Evolutionary conservation across 2,329 filamentous ascomycete genomes (phyloP).

Genomic region (Coniochaeta hoffmannii): DNA sequence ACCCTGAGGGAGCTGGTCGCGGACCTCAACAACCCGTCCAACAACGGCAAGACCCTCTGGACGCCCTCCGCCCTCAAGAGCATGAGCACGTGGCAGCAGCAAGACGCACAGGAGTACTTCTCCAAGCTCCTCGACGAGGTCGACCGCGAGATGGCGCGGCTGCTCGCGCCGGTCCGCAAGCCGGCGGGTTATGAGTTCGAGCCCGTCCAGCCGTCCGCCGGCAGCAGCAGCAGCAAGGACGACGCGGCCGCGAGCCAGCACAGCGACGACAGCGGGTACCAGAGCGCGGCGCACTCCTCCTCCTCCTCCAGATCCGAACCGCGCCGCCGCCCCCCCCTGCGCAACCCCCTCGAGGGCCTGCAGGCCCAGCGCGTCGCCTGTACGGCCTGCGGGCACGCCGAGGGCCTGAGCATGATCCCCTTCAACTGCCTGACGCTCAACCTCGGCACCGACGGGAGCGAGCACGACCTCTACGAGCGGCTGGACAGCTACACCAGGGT

Average conservation of each 20-base stretch:
- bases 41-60: slow-evolving; percentile 74
- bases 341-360: slow-evolving; percentile 81
- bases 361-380: slow-evolving; percentile 86
- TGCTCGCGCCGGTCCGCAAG: slow-evolving; percentile 25
- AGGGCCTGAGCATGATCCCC: slow-evolving; percentile 81
- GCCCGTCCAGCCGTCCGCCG: slow-evolving; percentile 12
- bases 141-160: slow-evolving; percentile 64
- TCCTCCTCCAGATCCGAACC: slow-evolving; percentile 28
- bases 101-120: slow-evolving; percentile 97
- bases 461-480: slow-evolving; percentile 69
- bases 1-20: slow-evolving; percentile 58
- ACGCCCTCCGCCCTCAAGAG: slow-evolving; percentile 75
- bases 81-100: slow-evolving; percentile 92
- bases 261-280: slow-evolving; percentile 52
- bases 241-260: slow-evolving; percentile 38
- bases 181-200: slow-evolving; percentile 33
- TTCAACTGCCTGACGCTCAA: slow-evolving; percentile 92
- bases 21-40: slow-evolving; percentile 61
- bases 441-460: slow-evolving; percentile 53
- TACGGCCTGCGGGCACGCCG: slow-evolving; percentile 74
- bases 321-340: slow-evolving; percentile 21
- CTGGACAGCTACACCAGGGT: slow-evolving; percentile 79
- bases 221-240: slow-evolving; percentile 17
- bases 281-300: slow-evolving; percentile 32
- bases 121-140: slow-evolving; percentile 81